phyloP scores from a whole-genome alignment of 2,329 filamentous ascomycete genomes.

The Plenodomus lindquistii region DNA sequence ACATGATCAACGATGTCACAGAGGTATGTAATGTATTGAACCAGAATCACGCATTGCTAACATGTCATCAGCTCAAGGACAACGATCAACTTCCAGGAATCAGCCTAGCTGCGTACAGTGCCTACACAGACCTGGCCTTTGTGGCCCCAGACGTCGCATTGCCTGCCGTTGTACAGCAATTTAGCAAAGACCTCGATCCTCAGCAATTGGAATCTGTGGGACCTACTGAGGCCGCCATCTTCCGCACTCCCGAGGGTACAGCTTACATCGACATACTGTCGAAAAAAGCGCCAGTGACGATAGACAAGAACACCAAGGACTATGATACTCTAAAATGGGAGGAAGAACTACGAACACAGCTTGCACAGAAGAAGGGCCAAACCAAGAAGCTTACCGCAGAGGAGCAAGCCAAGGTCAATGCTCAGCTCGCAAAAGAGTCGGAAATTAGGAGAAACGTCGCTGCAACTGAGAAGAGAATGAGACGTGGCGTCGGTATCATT shows the following conservation, averaged over 20 bases:
- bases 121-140: constrained; percentile 89
- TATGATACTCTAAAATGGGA: constrained; percentile 98
- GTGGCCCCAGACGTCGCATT: constrained; percentile 85
- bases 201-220: constrained; percentile 72
- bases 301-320: constrained; percentile 90
- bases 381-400: constrained; percentile 89
- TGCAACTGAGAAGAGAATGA: constrained; percentile 69
- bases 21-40: constrained; percentile 53
- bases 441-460: constrained; percentile 75
- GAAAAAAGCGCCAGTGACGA: constrained; percentile 73
- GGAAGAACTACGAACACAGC: constrained; percentile 80
- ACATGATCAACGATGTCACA: constrained; percentile 63
- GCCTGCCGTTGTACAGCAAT: constrained; percentile 72
- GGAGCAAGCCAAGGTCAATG: constrained; percentile 86
- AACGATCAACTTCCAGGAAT: constrained; percentile 46
- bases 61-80: constrained; percentile 16
- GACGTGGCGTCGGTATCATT: constrained; percentile 85
- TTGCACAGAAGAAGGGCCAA: constrained; percentile 91
- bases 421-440: constrained; percentile 85
- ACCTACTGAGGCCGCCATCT: constrained; percentile 89
- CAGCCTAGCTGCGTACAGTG: constrained; percentile 75
- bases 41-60: constrained; percentile 4
- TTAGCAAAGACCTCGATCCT: constrained; percentile 73
- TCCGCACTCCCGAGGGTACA: constrained; percentile 84
- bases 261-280: constrained; percentile 89